phyloP scores from a whole-genome alignment of 2,329 filamentous ascomycete genomes.

The Cordyceps cateniannulata region DNA sequence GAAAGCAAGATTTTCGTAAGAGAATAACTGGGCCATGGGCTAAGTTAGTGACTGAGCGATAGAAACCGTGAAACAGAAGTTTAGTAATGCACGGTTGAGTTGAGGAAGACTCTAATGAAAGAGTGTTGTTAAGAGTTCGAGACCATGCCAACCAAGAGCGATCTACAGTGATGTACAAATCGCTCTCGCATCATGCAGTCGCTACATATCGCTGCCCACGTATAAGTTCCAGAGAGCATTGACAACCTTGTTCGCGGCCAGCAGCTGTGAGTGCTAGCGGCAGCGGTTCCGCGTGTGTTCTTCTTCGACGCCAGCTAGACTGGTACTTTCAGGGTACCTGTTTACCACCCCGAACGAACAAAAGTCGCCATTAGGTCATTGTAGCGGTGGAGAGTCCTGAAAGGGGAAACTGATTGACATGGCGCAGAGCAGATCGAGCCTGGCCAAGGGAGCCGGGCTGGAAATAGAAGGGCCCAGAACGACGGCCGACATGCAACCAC shows the following conservation, averaged over 20 bases:
- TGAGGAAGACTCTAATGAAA: not conserved
- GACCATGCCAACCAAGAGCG: not conserved
- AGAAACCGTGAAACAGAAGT: not conserved
- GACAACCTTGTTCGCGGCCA: not conserved
- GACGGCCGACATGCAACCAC: not conserved
- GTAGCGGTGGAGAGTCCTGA: slow-evolving; percentile 4
- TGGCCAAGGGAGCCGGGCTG: not conserved
- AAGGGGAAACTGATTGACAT: slow-evolving; percentile 1
- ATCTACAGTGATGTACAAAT: not conserved
- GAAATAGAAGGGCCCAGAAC: slow-evolving; percentile 10
- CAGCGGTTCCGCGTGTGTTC: no score
- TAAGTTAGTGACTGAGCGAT: not conserved
- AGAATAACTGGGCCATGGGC: not conserved
- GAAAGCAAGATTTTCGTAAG: not conserved
- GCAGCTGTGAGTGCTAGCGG: no score
- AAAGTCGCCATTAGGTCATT: slow-evolving; percentile 5
- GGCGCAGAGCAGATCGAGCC: slow-evolving; percentile 6
- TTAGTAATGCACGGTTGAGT: not conserved
- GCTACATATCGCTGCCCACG: not conserved
- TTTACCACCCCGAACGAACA: not conserved
- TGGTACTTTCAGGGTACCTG: not conserved
- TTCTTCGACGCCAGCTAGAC: not conserved
- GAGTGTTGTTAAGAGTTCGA: not conserved
- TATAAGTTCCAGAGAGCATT: not conserved
- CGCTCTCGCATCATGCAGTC: not conserved